Percentiles rank a stretch among this genome's conserved stretches.
phyloP scores from a whole-genome alignment of 2,329 filamentous ascomycete species.

The Cladosporium oxysporum region DNA sequence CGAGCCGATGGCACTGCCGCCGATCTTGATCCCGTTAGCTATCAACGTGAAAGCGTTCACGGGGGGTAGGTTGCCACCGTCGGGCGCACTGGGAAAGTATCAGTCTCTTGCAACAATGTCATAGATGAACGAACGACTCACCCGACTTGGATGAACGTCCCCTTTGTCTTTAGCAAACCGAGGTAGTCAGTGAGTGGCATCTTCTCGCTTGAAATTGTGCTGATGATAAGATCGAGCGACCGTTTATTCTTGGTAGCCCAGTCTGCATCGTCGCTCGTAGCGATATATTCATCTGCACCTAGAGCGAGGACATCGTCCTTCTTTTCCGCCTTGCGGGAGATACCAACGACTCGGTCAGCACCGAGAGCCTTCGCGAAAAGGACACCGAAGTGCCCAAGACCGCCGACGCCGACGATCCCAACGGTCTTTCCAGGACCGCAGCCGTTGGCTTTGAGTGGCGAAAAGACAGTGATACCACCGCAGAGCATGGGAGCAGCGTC shows the following conservation, averaged over 20 bases:
- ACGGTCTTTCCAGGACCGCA: slow-evolving; percentile 71
- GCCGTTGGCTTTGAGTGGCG: slow-evolving; percentile 66
- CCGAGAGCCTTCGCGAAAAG: slow-evolving; percentile 71
- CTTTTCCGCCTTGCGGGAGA: slow-evolving; percentile 63
- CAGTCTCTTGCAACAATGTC: background rate
- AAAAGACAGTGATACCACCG: slow-evolving; percentile 73
- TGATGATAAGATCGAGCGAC: slow-evolving; percentile 61
- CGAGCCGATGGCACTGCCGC: slow-evolving; percentile 52
- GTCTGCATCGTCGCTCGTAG: slow-evolving; percentile 58
- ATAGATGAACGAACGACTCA: background rate
- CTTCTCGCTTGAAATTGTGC: slow-evolving; percentile 57
- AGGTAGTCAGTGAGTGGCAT: slow-evolving; percentile 68
- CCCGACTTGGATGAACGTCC: slow-evolving; percentile 67
- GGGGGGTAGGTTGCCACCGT: slow-evolving; percentile 52
- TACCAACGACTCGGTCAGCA: slow-evolving; percentile 65
- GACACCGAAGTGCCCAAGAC: slow-evolving; percentile 68
- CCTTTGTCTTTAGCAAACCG: slow-evolving; percentile 58
- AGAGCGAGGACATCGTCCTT: slow-evolving; percentile 61
- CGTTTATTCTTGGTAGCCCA: slow-evolving; percentile 59
- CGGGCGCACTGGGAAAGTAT: slow-evolving; percentile 48
- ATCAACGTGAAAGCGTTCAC: slow-evolving; percentile 62
- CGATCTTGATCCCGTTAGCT: slow-evolving; percentile 52
- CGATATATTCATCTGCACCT: slow-evolving; percentile 61
- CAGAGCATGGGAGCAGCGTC: slow-evolving; percentile 72
- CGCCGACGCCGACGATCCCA: slow-evolving; percentile 71